phyloP scores from a whole-genome alignment of 345 rosid genomes.

The Noccaea bulbosa region DNA sequence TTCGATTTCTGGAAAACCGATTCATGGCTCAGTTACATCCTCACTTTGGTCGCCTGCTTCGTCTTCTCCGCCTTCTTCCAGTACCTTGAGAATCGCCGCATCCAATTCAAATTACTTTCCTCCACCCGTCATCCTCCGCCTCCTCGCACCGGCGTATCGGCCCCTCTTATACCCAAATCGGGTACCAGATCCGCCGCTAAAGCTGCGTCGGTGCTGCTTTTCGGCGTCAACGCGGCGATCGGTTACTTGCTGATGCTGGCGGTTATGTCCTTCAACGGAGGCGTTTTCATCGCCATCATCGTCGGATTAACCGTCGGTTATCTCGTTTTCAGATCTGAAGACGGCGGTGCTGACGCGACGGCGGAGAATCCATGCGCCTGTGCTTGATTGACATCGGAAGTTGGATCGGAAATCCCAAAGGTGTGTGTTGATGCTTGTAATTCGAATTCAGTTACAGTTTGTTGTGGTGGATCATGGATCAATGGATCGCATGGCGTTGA shows the following conservation, averaged over 20 bases:
- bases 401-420: background rate
- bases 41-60: slow-evolving; percentile 72
- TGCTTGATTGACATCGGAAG: slow-evolving; percentile 44
- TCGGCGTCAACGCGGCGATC: slow-evolving; percentile 69
- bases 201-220: slow-evolving; percentile 50
- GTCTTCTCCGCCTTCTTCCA: slow-evolving; percentile 66
- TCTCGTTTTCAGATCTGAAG: slow-evolving; percentile 54
- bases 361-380: slow-evolving; percentile 68
- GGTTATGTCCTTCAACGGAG: slow-evolving; percentile 86
- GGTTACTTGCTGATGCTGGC: slow-evolving; percentile 85
- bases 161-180: slow-evolving; percentile 50
- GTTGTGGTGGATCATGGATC: slow-evolving; percentile 7
- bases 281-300: slow-evolving; percentile 75
- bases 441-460: background rate
- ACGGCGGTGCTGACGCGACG: slow-evolving; percentile 35
- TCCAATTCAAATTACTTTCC: slow-evolving; percentile 49
- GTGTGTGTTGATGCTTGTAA: slow-evolving; percentile 27
- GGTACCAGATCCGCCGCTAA: slow-evolving; percentile 48
- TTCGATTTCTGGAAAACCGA: slow-evolving; percentile 71
- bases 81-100: slow-evolving; percentile 63
- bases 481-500: background rate
- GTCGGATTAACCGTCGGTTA: slow-evolving; percentile 69
- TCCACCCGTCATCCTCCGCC: slow-evolving; percentile 30
- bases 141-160: slow-evolving; percentile 30
- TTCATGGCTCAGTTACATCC: slow-evolving; percentile 62